Base-by-base conservation (phyloP, 306 rosid genomes). In the Amphicarpaea edgeworthii region DNA sequence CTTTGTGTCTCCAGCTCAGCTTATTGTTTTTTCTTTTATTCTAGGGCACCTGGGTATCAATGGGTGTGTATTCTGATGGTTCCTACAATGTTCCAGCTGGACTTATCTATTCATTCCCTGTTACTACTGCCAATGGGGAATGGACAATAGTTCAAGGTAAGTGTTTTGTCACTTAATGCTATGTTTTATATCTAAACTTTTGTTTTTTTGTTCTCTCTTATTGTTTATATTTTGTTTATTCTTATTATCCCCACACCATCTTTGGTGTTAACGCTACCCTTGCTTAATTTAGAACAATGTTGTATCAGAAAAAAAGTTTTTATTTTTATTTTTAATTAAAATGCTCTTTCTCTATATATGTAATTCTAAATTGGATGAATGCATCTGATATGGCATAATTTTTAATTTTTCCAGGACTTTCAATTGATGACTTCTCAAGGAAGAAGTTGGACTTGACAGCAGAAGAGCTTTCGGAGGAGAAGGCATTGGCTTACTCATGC, bases 31-130 rank as follows among this genome's bases (percentile, higher is more conserved):
- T 14, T 3, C 2, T 60, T 30, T 7, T 42, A 51, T 76, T 76
- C 58, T 53, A 96, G 99, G 98, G 99, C 20, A 92, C 97, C 45
- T 96, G 90, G 87, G 99, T 96, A 12, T 96, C 99, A 54, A 92
- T 96, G 99, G 99, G 99, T 77, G 97, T 93, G 23, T 92, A 92
- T 77, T 96, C 99, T 28, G 99, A 96, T 82, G 98, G 98, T 66
- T 96, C 99, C 3, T 96, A 92, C 93, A 83, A 89, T 66, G 94
- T 96, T 14, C 99, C 99, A 4, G 90, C 99, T 80, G 99, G 99
- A 73, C 87, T 96, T 26, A 90, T 96, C 71, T 96, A 88, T 62
- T 96, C 99, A 20, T 96, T 92, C 89, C 99, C 99, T 0, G 97
- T 96, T 60, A 92, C 96, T 71, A 84, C 91, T 77, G 68, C 72